Evolutionary conservation across 129 eudicot genomes (phyloP), one percentile per base, ranked within the genome.

Genomic region (Chrysanthemum lavandulifolium): DNA sequence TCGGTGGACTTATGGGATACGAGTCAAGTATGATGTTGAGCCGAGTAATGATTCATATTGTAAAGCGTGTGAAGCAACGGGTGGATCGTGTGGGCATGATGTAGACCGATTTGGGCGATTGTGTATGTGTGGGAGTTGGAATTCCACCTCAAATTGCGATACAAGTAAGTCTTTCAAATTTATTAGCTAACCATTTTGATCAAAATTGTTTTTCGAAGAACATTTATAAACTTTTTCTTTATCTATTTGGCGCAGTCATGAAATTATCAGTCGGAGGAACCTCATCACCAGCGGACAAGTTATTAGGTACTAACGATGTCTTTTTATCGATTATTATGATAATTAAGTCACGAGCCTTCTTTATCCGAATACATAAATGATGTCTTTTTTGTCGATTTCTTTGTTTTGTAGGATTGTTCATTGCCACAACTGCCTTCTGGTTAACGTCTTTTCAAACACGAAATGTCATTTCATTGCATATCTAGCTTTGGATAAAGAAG

Each of bases 91-190:
- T 54, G 97, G 99, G 7, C 86, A 86, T 47, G 90, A 87, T 6
- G 60, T 83, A 51, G 86, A 79, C 68, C 85, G 75, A 3, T 72
- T 84, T 10, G 78, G 69, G 10, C 81, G 79, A 76, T 65, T 88
- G 77, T 95, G 99, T 78, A 81, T 95, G 82, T 95, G 99, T 76
- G 96, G 87, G 62, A 80, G 65, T 77, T 88, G 97, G 97, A 95
- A 95, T 66, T 90, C 99, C 27, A 95, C 99, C 53, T 80, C 99
- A 43, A 90, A 87, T 75, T 95, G 99, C 67, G 99, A 95, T 79
- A 65, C 96, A 62, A 82, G 91, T 89, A 65, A 77, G 74, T 52
- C 6, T 45, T 58, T 75, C 43, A 43, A 27, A 55, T 16, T 21
- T 27, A 10, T 0, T 66, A 3, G 31, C 23, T 45, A 40, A 40